These are phyloP conservation scores for Pythium dissimile DNA, from an alignment of 352 stramenopile genomes.

Conservation along the genomic window DNA sequence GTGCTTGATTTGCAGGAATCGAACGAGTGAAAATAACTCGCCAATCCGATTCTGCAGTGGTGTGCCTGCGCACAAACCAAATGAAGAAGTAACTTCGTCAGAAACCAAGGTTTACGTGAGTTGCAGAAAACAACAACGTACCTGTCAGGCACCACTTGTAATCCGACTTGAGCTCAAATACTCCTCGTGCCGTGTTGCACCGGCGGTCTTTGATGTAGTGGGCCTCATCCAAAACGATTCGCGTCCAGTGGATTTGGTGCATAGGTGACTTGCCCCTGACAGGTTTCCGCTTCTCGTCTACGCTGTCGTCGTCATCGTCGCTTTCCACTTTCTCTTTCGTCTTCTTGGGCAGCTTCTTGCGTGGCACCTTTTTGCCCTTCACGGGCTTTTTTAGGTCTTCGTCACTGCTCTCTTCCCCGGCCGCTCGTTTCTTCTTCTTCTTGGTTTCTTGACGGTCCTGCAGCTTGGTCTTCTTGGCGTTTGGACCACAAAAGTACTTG, in stretches of 20 bases:
- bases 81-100: not conserved
- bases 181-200: constrained; percentile 94
- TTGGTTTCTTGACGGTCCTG: constrained; percentile 87
- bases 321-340: constrained; percentile 21
- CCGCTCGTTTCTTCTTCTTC: constrained; percentile 52
- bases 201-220: constrained; percentile 94
- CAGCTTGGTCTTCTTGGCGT: constrained; percentile 91
- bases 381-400: constrained; percentile 52
- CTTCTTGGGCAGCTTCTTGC: constrained; percentile 33
- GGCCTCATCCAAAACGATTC: constrained; percentile 96
- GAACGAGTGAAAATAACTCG: constrained; percentile 96
- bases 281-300: constrained; percentile 32
- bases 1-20: constrained; percentile 96
- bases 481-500: constrained; percentile 99
- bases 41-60: constrained; percentile 95
- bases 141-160: constrained; percentile 98
- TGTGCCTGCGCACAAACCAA: constrained; percentile 40
- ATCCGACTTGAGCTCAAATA: constrained; percentile 95
- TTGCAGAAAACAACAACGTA: constrained; percentile 26
- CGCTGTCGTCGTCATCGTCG: constrained; percentile 25
- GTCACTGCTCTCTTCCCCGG: constrained; percentile 58
- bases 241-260: constrained; percentile 95
- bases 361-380: constrained; percentile 20
- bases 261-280: constrained; percentile 76
- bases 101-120: not conserved